These are phyloP conservation scores for Sutorius eximius DNA, from an alignment of 1,284 basidiomycete genomes.

Conservation along the genomic window DNA sequence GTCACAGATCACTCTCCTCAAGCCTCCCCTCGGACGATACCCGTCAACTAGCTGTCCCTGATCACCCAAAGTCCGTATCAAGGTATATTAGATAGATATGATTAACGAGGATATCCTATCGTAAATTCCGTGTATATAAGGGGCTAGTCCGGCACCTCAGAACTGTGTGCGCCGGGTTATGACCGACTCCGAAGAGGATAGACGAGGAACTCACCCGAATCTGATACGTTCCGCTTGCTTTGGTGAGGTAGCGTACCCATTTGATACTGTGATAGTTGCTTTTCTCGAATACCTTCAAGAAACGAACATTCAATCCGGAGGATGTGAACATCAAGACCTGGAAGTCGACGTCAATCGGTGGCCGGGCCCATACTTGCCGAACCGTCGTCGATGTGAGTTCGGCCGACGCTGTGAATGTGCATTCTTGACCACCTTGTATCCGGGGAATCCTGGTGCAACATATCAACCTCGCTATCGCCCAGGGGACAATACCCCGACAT, in stretches of 20 bases:
- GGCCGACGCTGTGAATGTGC: conserved; percentile 83
- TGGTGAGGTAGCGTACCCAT: conserved; percentile 90
- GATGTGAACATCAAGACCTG: conserved; percentile 98
- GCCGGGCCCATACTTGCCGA: conserved; percentile 94
- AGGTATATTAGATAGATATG: conserved; percentile 32
- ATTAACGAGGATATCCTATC: conserved; percentile 28
- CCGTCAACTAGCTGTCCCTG: not conserved
- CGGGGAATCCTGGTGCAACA: conserved; percentile 72
- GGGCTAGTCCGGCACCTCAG: conserved; percentile 15
- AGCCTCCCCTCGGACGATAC: not conserved
- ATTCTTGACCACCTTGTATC: conserved; percentile 91
- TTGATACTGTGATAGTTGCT: conserved; percentile 89
- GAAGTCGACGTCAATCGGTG: conserved; percentile 98
- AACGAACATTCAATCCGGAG: conserved; percentile 93
- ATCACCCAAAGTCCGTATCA: conserved; percentile 13
- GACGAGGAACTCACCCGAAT: conserved; percentile 61
- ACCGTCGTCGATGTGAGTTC: conserved; percentile 84
- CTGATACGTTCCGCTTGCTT: conserved; percentile 85
- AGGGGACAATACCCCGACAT: conserved; percentile 37
- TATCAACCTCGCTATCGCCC: conserved; percentile 2
- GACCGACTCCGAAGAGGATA: not conserved
- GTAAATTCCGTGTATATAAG: conserved; percentile 28
- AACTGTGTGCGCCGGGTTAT: conserved; percentile 17
- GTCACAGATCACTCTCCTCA: conserved; percentile 11
- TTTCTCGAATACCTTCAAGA: conserved; percentile 98